These are phyloP conservation scores for Candida tammaniensis DNA, from an alignment of 805 yeast genomes.

Conservation along the genomic window DNA sequence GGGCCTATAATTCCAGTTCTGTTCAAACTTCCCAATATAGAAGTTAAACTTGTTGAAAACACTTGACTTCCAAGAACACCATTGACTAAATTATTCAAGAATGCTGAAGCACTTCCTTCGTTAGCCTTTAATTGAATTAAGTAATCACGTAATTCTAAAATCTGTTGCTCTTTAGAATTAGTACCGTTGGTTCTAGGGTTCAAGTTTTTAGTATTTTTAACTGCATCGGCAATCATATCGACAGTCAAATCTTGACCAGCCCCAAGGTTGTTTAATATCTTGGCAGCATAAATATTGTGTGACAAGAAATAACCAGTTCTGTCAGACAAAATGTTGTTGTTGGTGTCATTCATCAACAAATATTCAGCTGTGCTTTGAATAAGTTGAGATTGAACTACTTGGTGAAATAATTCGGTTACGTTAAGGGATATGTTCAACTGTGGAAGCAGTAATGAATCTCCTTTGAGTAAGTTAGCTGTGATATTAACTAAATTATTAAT, in stretches of 20 bases:
- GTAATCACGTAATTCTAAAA: background rate
- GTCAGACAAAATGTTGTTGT: constrained; percentile 23
- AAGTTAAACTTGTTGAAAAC: constrained; percentile 18
- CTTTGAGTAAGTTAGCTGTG: constrained; percentile 14
- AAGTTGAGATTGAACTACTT: constrained; percentile 25
- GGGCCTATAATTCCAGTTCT: constrained; percentile 29
- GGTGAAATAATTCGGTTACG: constrained; percentile 18
- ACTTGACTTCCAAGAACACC: constrained; percentile 21
- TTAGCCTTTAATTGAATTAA: constrained; percentile 6
- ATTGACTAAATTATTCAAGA: constrained; percentile 28
- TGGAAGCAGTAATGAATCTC: constrained; percentile 5
- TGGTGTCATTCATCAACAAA: constrained; percentile 28
- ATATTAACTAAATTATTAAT: constrained; percentile 26
- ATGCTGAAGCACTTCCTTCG: constrained; percentile 30
- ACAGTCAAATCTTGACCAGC: constrained; percentile 28
- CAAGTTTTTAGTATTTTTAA: constrained; percentile 27
- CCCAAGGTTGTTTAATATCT: constrained; percentile 31
- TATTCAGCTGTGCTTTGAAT: constrained; percentile 21
- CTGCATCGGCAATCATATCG: constrained; percentile 26
- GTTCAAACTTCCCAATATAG: constrained; percentile 29
- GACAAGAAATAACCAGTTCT: constrained; percentile 25
- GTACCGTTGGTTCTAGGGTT: constrained; percentile 19
- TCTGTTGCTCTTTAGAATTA: constrained; percentile 6
- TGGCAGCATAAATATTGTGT: constrained; percentile 28
- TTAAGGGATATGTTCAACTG: constrained; percentile 22